Base-by-base conservation (phyloP, 2,329 filamentous ascomycete species). In the Paraphoma chrysanthemicola region DNA sequence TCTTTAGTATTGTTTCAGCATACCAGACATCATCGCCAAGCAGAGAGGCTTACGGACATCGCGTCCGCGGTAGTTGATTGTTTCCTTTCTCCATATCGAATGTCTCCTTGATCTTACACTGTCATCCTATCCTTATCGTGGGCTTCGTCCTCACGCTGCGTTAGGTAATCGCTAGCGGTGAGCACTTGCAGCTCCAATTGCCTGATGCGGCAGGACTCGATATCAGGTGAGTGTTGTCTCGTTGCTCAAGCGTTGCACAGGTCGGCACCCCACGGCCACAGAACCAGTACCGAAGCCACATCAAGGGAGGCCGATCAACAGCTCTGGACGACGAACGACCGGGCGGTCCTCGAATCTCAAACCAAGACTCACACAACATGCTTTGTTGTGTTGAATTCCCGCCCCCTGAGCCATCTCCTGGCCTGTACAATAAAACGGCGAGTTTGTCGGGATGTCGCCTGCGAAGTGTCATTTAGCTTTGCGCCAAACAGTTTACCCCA, bases 161-260 rank as follows among this genome's bases (percentile, higher is more conserved):
- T 12, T 23, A 9, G 16, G 33, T 23, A 39, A 30, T 28, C 17
- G 33, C 33, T 39, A 39, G 33, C 17, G 31, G 31, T 39, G 46
- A 39, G 33, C 30, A 41, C 31, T 39, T 48, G 46, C 33, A 39
- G 17, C 28, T 41, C 44, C 39, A 18, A 33, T 33, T 43, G 29
- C 48, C 38, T 17, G 14, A 48, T 44, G 16, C n/a, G 53, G 53
- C 9, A 51, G 9, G 44, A 38, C 30, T 44, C 18, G 43, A 55
- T 54, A 51, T 57, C 51, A 57, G 47, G 44, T 57, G 42, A 11
- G 47, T 39, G 14, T 39, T 51, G 17, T 39, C 18, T 46, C n/a
- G 41, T 33, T 39, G 45, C 48, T 53, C 54, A 56, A 54, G 45
- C 47, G 54, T 56, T 52, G 29, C 39, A 56, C 54, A 52, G 18